Conservation (phyloP, 805 yeast species). For the Candida ponderosae region DNA sequence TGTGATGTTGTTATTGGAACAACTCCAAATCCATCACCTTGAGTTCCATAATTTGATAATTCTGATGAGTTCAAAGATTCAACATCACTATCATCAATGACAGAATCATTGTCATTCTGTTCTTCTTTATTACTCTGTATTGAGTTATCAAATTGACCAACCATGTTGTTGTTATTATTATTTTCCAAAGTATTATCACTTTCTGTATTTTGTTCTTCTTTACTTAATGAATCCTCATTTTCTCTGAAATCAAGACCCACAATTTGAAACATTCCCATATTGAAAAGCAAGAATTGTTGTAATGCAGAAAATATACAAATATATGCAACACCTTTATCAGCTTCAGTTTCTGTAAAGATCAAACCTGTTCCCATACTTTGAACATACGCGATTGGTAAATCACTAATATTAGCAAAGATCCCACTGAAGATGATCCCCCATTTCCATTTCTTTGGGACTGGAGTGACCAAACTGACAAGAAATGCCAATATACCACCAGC, state of each 20-base stretch:
- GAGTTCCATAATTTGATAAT: too few species aligned
- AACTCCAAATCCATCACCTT: too few species aligned
- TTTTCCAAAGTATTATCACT: constrained; percentile 4
- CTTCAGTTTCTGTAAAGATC: constrained; percentile 31
- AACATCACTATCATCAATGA: neutral
- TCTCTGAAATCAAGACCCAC: constrained; percentile 60
- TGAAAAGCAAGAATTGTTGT: constrained; percentile 62
- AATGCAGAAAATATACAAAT: constrained; percentile 37
- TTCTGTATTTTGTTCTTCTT: constrained; percentile 3
- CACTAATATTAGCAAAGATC: constrained; percentile 42
- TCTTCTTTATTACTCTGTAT: neutral
- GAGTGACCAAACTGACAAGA: constrained; percentile 27
- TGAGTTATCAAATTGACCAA: constrained; percentile 1
- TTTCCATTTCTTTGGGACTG: constrained; percentile 39
- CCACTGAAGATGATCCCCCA: constrained; percentile 43
- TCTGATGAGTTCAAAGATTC: neutral
- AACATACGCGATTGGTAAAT: constrained; percentile 45
- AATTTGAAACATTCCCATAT: constrained; percentile 65
- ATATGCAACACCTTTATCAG: constrained; percentile 42
- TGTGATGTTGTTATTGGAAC: too few species aligned
- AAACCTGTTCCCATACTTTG: constrained; percentile 36
- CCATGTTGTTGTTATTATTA: too few species aligned
- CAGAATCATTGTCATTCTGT: neutral
- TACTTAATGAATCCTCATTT: constrained; percentile 11
- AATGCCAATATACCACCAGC: constrained; percentile 33